Percentiles rank a stretch among this genome's conserved stretches.
phyloP scores from a whole-genome alignment of 768 basidiomycete species.

The Ephemerocybe angulata region DNA sequence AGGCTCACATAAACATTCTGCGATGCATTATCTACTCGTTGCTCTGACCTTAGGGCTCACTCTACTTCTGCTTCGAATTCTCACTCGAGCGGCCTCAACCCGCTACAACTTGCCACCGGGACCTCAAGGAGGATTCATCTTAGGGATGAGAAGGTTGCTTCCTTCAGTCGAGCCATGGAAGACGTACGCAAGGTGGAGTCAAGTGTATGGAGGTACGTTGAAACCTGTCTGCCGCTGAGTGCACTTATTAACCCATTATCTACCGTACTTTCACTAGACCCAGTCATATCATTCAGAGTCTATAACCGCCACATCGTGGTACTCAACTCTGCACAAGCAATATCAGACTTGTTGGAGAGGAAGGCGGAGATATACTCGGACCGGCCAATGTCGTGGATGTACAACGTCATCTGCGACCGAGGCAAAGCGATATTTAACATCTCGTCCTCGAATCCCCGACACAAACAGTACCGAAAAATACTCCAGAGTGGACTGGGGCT shows the following conservation, averaged over 20 bases:
- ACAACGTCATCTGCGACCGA: slow-evolving; percentile 39
- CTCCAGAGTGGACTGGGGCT: slow-evolving; percentile 35
- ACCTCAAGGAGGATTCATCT: slow-evolving; percentile 1
- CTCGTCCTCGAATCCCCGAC: slow-evolving; percentile 33
- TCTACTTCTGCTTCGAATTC: neutral
- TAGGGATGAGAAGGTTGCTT: neutral
- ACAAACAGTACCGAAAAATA: slow-evolving; percentile 39
- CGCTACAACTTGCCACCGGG: slow-evolving; percentile 1
- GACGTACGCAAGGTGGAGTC: slow-evolving; percentile 8
- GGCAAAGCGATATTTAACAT: slow-evolving; percentile 42
- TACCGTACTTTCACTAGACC: slow-evolving; percentile 19
- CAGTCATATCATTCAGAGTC: slow-evolving; percentile 46
- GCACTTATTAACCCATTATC: neutral
- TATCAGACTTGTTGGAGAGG: slow-evolving; percentile 47
- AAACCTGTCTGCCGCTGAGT: neutral
- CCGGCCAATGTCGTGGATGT: slow-evolving; percentile 46
- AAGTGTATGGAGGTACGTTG: neutral
- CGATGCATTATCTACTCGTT: too few relatives aligned
- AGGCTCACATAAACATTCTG: too few relatives aligned
- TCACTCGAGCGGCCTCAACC: neutral
- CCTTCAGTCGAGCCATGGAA: slow-evolving; percentile 7
- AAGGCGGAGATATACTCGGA: slow-evolving; percentile 55
- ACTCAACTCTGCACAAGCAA: slow-evolving; percentile 42
- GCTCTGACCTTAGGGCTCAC: neutral
- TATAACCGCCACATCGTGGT: slow-evolving; percentile 46